Base-by-base conservation (phyloP, 2,329 filamentous ascomycete genomes). In the Pochonia chlamydosporia region DNA sequence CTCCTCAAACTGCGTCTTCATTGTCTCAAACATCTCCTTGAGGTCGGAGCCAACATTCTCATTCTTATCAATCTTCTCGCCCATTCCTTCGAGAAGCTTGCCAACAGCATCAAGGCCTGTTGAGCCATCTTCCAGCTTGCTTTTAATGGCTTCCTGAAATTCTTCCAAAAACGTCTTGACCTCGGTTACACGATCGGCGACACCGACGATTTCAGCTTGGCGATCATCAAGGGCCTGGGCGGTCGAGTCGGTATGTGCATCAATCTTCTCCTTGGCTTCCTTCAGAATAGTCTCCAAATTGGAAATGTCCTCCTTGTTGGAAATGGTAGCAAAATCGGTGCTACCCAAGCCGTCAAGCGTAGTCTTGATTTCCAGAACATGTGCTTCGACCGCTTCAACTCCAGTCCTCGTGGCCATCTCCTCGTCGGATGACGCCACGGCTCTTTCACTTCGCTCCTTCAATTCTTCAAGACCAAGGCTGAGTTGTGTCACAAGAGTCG, bases 1-100 rank as follows among this genome's bases (percentile, higher is more conserved):
- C 52, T 91, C 87, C 58, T 96, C 90, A 50, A 97, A 96, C 61
- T 96, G 91, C 1, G 79, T 72, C 63, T 87, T 90, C 66, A 97
- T 82, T 3, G 82, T 80, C 46, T 88, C 84, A 35, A 83, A 80
- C 63, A 91, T 76, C 47, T 85, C 84, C 57, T 84, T 84, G 45
- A 91, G 70, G 52, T 83, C 84, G n/a, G 79, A 74, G 24, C 74
- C 69, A 20, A 82, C 65, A 35, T 65, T 75, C 30, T 77, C 74
- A 49, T 82, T 84, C 56, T 77, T 74, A 47, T 70, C 70, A 30
- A 83, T 70, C 37, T 76, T 78, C 58, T 87, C 83, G 58, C 84
- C 75, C 49, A 91, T 71, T 37, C 77, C 73, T 54, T 87, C 80
- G 2, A 89, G 73, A 14, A 84, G 72, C 54, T 87, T 85, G 49